Evolutionary conservation across 371 early-diverging fungal species (phyloP).

Genomic region (Mortierella sp.): DNA sequence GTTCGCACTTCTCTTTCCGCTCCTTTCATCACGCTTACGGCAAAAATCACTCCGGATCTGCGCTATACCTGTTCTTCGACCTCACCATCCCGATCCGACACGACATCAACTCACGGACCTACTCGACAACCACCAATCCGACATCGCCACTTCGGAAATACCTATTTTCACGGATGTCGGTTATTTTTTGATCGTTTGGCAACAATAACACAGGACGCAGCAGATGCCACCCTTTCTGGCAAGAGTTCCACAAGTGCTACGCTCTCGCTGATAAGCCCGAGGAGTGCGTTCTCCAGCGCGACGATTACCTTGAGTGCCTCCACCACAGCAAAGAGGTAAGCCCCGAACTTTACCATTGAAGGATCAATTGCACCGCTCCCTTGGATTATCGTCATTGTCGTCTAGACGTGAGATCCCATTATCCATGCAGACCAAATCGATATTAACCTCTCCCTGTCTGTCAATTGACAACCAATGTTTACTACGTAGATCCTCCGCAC

Average conservation of each 20-base stretch:
- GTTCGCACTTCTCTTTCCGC: background rate
- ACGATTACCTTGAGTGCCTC: conserved; percentile 88
- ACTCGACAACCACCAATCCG: background rate
- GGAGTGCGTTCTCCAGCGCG: conserved; percentile 79
- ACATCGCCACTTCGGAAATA: conserved; percentile 1
- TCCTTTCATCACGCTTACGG: background rate
- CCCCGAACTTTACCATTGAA: background rate
- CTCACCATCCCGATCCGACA: background rate
- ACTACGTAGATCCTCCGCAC: conserved; percentile 66
- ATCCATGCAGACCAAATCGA: too few species aligned
- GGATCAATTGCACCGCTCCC: background rate
- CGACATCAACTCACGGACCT: background rate
- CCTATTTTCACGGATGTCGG: background rate
- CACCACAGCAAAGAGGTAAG: conserved; percentile 87
- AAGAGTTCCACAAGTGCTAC: conserved; percentile 89
- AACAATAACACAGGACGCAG: conserved; percentile 72
- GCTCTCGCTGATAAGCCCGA: conserved; percentile 77
- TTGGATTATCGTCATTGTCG: background rate
- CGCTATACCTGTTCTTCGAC: background rate
- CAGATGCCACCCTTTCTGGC: conserved; percentile 89
- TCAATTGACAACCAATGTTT: background rate
- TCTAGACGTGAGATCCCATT: background rate
- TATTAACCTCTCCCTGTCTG: background rate
- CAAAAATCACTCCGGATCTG: background rate
- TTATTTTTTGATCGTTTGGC: background rate